phyloP scores from a whole-genome alignment of 257 asterid species.

The Primulina eburnea region DNA sequence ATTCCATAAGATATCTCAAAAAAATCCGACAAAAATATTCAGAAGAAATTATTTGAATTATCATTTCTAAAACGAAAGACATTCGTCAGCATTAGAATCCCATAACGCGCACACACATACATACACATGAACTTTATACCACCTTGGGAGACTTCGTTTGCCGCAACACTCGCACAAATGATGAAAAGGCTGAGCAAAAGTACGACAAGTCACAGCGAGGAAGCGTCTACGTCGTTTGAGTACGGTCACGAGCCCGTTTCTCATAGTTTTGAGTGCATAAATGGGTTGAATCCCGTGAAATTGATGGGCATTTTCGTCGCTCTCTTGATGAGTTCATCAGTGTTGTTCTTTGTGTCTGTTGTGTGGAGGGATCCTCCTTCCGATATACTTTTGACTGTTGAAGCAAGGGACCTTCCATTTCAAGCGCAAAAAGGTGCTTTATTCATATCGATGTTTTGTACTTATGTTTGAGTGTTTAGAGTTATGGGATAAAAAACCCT shows the following conservation, averaged over 20 bases:
- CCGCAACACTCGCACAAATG: neutral
- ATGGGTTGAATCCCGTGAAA: slow-evolving; percentile 37
- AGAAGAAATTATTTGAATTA: too few species aligned
- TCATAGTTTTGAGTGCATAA: slow-evolving; percentile 29
- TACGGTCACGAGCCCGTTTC: neutral
- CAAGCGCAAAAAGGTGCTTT: slow-evolving; percentile 46
- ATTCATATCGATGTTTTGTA: neutral
- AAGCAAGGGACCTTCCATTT: slow-evolving; percentile 39
- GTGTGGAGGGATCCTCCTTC: slow-evolving; percentile 46
- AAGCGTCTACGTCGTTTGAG: neutral
- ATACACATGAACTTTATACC: neutral
- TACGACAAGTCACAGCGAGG: slow-evolving; percentile 20
- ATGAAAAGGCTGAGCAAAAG: slow-evolving; percentile 50
- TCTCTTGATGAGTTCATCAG: slow-evolving; percentile 49
- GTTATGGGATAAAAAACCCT: neutral
- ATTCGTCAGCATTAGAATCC: too few species aligned
- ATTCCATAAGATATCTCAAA: too few species aligned
- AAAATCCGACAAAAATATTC: too few species aligned
- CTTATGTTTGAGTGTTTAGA: neutral
- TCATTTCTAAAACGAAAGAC: too few species aligned
- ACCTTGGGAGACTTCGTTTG: neutral
- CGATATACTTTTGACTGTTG: slow-evolving; percentile 42
- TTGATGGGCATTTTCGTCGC: slow-evolving; percentile 38
- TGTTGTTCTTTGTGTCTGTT: slow-evolving; percentile 45
- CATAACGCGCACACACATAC: neutral